Evolutionary conservation across 768 basidiomycete genomes (phyloP).

Genomic region (Rhizopogon rudus): DNA sequence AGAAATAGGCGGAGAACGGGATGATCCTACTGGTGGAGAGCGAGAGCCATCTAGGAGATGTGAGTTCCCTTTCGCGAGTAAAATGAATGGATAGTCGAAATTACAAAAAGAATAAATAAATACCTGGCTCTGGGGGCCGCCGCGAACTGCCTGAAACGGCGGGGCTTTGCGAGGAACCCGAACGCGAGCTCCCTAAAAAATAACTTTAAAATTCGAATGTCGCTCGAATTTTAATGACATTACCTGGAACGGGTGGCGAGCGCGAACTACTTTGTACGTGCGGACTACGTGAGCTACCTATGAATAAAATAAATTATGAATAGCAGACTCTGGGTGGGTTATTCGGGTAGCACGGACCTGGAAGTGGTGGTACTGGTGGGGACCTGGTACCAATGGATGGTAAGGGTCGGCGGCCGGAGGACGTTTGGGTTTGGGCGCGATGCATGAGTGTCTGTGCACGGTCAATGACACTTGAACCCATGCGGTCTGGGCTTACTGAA

Average conservation of each 20-base stretch:
- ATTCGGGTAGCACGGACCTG: neutral
- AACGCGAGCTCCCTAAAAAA: neutral
- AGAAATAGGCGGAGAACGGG: neutral
- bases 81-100: neutral
- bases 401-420: constrained; percentile 23
- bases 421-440: constrained; percentile 10
- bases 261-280: neutral
- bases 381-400: constrained; percentile 10
- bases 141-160: neutral
- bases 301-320: neutral
- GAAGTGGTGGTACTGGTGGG: neutral
- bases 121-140: neutral
- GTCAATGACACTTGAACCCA: neutral
- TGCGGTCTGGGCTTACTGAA: neutral
- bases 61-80: neutral
- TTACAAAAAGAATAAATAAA: neutral
- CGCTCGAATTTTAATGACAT: neutral
- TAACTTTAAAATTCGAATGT: neutral
- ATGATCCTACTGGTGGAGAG: neutral
- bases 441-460: neutral
- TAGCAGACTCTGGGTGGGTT: neutral
- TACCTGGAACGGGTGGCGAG: neutral
- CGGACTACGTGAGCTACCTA: neutral
- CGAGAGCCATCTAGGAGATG: neutral
- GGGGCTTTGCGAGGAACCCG: neutral